These are phyloP conservation scores for Acanthamoeba castellanii DNA, from an alignment of 208 protist species.

Conservation along the genomic window DNA sequence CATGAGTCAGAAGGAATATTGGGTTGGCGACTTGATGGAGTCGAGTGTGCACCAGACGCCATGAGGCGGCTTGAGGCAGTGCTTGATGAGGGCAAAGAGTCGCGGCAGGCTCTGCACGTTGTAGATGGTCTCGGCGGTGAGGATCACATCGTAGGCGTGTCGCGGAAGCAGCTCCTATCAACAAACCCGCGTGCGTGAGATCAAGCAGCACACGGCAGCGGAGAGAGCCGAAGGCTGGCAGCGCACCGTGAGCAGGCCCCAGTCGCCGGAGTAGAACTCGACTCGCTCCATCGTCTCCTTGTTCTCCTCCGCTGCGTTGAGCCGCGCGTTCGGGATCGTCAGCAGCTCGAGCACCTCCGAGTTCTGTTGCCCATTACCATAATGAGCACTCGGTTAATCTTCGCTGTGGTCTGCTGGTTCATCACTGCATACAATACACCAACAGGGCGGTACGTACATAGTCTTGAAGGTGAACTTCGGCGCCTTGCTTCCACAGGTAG, in stretches of 20 bases:
- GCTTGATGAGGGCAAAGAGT: conserved; percentile 70
- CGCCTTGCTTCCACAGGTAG: conserved; percentile 51
- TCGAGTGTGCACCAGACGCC: conserved; percentile 43
- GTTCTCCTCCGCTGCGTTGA: neutral
- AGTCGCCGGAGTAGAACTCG: conserved; percentile 66
- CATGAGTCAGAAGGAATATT: neutral
- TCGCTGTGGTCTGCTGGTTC: too few species aligned
- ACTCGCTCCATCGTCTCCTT: neutral
- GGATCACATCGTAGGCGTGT: conserved; percentile 60
- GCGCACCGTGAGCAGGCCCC: conserved; percentile 11
- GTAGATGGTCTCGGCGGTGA: conserved; percentile 68
- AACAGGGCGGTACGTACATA: neutral
- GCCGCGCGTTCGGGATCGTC: conserved; percentile 40
- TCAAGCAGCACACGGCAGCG: neutral
- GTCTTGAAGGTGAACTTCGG: conserved; percentile 55
- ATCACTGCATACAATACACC: too few species aligned
- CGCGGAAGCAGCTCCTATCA: neutral
- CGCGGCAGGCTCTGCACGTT: conserved; percentile 43
- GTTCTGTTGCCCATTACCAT: neutral
- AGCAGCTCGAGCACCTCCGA: conserved; percentile 62
- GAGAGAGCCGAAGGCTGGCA: neutral
- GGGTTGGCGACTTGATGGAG: neutral
- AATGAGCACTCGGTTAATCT: too few species aligned
- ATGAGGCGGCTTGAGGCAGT: conserved; percentile 58
- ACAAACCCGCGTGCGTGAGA: too few species aligned